These are phyloP conservation scores for Hydnomerulius pinastri DNA, from an alignment of 768 basidiomycete species.

Conservation along the genomic window DNA sequence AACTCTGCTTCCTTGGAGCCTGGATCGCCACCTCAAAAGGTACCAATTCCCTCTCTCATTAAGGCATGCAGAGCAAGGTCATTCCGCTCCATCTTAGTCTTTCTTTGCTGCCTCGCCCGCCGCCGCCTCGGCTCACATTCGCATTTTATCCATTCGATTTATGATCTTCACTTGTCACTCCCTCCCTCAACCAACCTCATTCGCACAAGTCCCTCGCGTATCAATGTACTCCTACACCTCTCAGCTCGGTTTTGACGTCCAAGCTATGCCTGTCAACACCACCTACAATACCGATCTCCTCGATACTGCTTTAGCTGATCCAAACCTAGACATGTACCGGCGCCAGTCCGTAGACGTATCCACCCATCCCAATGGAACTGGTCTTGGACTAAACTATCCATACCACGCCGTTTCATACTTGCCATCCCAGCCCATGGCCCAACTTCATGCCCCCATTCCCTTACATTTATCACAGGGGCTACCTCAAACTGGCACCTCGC, in stretches of 20 bases:
- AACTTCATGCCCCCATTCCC: constrained; percentile 34
- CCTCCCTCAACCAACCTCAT: neutral
- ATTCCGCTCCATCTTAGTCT: constrained; percentile 6
- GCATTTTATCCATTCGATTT: neutral
- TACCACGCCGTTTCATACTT: constrained; percentile 15
- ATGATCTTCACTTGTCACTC: neutral
- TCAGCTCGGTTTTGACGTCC: neutral
- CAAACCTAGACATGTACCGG: neutral
- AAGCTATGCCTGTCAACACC: neutral
- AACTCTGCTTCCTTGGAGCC: too few relatives aligned
- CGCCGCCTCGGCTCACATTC: too few relatives aligned
- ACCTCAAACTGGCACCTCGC: constrained; percentile 4
- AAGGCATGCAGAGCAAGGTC: too few relatives aligned
- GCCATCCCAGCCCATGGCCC: neutral
- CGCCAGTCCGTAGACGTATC: neutral
- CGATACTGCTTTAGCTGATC: constrained; percentile 7
- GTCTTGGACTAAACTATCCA: constrained; percentile 12
- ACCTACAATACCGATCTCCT: constrained; percentile 9
- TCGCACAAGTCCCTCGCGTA: constrained; percentile 1
- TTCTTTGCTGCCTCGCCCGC: too few relatives aligned
- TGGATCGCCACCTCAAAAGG: neutral
- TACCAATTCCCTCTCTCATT: too few relatives aligned
- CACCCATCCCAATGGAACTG: neutral
- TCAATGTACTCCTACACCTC: constrained; percentile 7
- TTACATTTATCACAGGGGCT: constrained; percentile 20